Evolutionary conservation across 371 early-diverging fungal genomes (phyloP).

Genomic region (Actinomortierella wolfii): DNA sequence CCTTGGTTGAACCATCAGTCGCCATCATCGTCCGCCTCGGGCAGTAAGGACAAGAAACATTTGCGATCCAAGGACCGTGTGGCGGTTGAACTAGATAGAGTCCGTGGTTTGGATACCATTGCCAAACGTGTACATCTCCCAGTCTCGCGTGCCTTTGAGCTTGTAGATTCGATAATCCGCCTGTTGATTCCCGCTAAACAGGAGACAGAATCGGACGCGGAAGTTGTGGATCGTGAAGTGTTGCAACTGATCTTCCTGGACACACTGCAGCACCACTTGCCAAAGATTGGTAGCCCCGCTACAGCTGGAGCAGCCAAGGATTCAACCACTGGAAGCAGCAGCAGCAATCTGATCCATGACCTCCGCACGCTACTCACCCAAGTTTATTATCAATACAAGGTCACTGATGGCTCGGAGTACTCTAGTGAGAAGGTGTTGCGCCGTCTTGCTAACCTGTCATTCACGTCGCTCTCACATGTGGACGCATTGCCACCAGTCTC

Average conservation of each 20-base stretch:
- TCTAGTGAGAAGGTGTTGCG: slow-evolving; percentile 17
- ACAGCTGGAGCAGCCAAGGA: not conserved
- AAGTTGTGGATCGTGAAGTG: slow-evolving; percentile 21
- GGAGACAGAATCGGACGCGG: slow-evolving; percentile 13
- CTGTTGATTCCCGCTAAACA: slow-evolving; percentile 17
- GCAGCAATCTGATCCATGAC: too few relatives aligned
- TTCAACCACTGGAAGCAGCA: not conserved
- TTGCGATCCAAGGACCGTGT: slow-evolving; percentile 17
- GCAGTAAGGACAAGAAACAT: not conserved
- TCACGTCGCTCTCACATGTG: slow-evolving; percentile 38
- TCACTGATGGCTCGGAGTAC: too few relatives aligned
- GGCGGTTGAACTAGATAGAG: slow-evolving; percentile 38
- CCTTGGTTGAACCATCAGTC: slow-evolving; percentile 7
- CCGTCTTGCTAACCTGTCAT: slow-evolving; percentile 34
- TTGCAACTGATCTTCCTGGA: slow-evolving; percentile 44
- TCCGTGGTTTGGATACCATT: slow-evolving; percentile 61
- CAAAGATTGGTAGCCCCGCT: slow-evolving; percentile 5
- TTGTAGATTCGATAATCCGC: slow-evolving; percentile 40
- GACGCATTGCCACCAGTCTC: slow-evolving; percentile 26
- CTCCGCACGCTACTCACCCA: too few relatives aligned
- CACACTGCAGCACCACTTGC: slow-evolving; percentile 33
- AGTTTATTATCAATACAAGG: too few relatives aligned
- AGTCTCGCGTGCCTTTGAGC: slow-evolving; percentile 51
- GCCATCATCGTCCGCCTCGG: too few relatives aligned
- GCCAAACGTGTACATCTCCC: slow-evolving; percentile 53